Evolutionary conservation across 2,329 filamentous ascomycete species (phyloP).

Genomic region (Rhexocercosporidium sp.): DNA sequence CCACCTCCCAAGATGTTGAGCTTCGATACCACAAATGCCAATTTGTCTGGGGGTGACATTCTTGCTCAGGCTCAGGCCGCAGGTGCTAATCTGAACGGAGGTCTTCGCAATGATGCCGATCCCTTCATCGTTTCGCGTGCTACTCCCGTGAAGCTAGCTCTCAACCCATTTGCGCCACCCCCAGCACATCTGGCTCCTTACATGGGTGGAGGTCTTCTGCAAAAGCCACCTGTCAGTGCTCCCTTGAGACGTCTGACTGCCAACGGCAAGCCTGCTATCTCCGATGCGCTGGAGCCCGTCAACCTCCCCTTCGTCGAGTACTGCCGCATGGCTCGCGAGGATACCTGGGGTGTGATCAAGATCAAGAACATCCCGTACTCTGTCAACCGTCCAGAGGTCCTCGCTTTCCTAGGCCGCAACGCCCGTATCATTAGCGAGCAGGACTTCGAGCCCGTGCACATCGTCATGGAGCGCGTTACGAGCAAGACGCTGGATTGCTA

Average conservation of each 20-base stretch:
- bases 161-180: constrained; percentile 24
- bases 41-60: constrained; percentile 6
- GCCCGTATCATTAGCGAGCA: constrained; percentile 58
- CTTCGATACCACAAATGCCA: not conserved
- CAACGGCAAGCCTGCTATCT: constrained; percentile 35
- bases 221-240: not conserved
- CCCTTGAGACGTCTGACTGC: constrained; percentile 29
- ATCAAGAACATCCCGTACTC: constrained; percentile 57
- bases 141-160: not conserved
- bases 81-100: constrained; percentile 7
- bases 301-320: constrained; percentile 45
- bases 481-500: constrained; percentile 67
- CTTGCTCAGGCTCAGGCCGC: constrained; percentile 17
- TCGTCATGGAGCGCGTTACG: constrained; percentile 68
- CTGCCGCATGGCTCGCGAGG: constrained; percentile 36
- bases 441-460: constrained; percentile 61
- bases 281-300: constrained; percentile 36
- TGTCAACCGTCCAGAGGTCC: constrained; percentile 58
- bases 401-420: constrained; percentile 64
- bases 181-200: constrained; percentile 13
- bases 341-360: constrained; percentile 43
- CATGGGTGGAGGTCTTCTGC: constrained; percentile 7
- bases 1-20: constrained; percentile 7
- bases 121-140: constrained; percentile 20
- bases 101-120: constrained; percentile 25